phyloP scores from a whole-genome alignment of 2,329 filamentous ascomycete genomes.

The Alternaria dauci region DNA sequence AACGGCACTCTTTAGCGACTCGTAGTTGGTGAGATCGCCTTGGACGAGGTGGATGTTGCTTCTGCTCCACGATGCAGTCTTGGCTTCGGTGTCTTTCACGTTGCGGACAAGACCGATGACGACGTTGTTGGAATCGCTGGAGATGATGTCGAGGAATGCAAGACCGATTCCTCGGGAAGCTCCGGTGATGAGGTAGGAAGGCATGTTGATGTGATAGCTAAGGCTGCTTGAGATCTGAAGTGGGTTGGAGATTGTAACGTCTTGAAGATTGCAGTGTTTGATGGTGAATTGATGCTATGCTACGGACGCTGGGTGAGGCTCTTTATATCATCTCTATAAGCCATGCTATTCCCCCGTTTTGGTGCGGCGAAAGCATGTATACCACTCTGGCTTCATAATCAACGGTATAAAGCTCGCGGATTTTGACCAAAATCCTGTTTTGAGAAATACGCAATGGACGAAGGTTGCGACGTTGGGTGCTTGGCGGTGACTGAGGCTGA shows the following conservation, averaged over 20 bases:
- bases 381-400: not conserved
- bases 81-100: slow-evolving; percentile 12
- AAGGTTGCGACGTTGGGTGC: not conserved
- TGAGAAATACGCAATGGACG: not conserved
- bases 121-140: slow-evolving; percentile 37
- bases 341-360: not conserved
- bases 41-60: slow-evolving; percentile 52
- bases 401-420: not conserved
- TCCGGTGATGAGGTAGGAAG: slow-evolving; percentile 45
- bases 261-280: not conserved
- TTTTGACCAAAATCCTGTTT: not conserved
- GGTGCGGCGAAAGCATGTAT: not conserved
- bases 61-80: slow-evolving; percentile 11
- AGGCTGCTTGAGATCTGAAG: not conserved
- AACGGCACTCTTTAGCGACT: slow-evolving; percentile 42
- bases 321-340: not conserved
- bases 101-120: slow-evolving; percentile 49
- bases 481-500: not conserved
- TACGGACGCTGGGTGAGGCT: not conserved
- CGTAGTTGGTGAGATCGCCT: slow-evolving; percentile 46
- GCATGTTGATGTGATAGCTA: slow-evolving; percentile 27
- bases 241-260: not conserved
- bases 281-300: not conserved
- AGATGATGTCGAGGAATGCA: slow-evolving; percentile 24
- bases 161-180: slow-evolving; percentile 46